Evolutionary conservation across 148 eudicot species (phyloP).

Genomic region (Agrostemma githago): DNA sequence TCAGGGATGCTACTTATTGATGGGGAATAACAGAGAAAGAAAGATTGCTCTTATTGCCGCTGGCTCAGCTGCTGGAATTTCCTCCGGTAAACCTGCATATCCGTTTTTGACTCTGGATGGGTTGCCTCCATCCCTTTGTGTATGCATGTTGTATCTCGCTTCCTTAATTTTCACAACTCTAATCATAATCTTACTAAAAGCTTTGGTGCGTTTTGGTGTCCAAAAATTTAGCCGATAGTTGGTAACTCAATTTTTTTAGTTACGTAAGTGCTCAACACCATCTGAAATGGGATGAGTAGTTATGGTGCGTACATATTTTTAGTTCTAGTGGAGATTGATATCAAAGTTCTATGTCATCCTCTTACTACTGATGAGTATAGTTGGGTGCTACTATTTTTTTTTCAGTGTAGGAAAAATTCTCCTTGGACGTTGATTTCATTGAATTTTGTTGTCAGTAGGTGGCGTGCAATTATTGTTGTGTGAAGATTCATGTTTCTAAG

Average conservation of each 20-base stretch:
- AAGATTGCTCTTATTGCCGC: conserved; percentile 96
- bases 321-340: neutral
- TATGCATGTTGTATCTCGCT: neutral
- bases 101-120: neutral
- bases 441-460: neutral
- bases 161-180: neutral
- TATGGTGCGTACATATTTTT: neutral
- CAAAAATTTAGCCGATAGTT: neutral
- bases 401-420: neutral
- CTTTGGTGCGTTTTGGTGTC: neutral
- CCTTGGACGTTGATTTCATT: neutral
- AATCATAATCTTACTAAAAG: neutral
- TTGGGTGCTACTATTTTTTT: neutral
- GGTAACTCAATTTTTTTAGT: neutral
- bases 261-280: neutral
- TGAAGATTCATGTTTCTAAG: neutral
- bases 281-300: neutral
- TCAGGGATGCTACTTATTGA: conserved; percentile 70
- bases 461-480: neutral
- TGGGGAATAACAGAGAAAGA: conserved; percentile 86
- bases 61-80: conserved; percentile 97
- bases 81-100: conserved; percentile 52
- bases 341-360: neutral
- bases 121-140: too few species aligned
- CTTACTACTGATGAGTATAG: neutral